Conservation (phyloP, 495 filamentous ascomycete species). For the Podospora anserina region DNA sequence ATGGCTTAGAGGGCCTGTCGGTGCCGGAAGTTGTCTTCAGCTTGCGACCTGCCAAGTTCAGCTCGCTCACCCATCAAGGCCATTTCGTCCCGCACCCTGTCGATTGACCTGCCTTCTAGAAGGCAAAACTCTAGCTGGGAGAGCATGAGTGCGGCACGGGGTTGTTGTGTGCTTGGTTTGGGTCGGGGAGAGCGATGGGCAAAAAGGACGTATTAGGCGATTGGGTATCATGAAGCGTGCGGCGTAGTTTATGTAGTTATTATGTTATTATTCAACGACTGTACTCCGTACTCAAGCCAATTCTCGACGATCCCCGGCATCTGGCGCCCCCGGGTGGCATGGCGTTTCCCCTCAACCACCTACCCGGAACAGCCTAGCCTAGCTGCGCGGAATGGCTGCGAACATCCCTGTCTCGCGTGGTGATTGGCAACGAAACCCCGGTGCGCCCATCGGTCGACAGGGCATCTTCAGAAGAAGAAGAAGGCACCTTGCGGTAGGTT, state of each 20-base stretch:
- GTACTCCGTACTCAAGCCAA: neutral
- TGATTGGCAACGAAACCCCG: slow-evolving; percentile 26
- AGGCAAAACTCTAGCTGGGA: neutral
- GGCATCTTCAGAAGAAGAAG: neutral
- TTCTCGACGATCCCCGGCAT: slow-evolving; percentile 17
- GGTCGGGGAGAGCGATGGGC: slow-evolving; percentile 3
- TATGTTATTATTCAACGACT: too few species aligned
- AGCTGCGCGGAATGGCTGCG: slow-evolving; percentile 23
- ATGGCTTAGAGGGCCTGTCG: neutral
- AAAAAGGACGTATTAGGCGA: neutral
- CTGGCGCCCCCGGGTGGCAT: slow-evolving; percentile 13
- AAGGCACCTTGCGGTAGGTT: neutral
- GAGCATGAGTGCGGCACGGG: slow-evolving; percentile 2
- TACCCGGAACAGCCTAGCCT: slow-evolving; percentile 40
- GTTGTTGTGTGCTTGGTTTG: too few species aligned
- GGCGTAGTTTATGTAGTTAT: neutral
- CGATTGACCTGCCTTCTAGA: slow-evolving; percentile 16
- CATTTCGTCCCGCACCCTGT: neutral
- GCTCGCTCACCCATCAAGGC: slow-evolving; percentile 1
- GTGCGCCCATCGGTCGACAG: slow-evolving; percentile 26
- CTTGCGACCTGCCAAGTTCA: slow-evolving; percentile 21
- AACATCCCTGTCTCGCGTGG: slow-evolving; percentile 14
- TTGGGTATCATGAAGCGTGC: neutral
- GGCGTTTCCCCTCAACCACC: slow-evolving; percentile 33
- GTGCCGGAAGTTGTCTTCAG: neutral